phyloP scores from a whole-genome alignment of 371 early-diverging fungal species.

The Lichtheimia hyalospora region DNA sequence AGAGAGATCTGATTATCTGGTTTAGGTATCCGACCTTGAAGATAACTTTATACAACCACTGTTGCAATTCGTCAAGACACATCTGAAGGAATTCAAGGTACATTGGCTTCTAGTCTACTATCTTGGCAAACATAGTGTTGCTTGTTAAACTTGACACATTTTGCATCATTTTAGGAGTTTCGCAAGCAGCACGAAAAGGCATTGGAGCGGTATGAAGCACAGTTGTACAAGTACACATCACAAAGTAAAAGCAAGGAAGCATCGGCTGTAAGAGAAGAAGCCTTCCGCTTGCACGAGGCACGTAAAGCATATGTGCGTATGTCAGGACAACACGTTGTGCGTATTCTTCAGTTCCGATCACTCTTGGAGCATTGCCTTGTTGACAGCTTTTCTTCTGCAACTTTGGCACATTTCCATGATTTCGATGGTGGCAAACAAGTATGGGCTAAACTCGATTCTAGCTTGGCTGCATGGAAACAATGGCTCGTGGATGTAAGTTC shows the following conservation, averaged over 20 bases:
- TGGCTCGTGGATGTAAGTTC: slow-evolving; percentile 42
- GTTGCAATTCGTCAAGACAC: slow-evolving; percentile 59
- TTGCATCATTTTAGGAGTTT: slow-evolving; percentile 32
- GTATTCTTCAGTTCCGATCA: slow-evolving; percentile 43
- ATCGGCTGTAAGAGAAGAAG: slow-evolving; percentile 68
- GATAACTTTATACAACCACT: slow-evolving; percentile 64
- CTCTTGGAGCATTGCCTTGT: slow-evolving; percentile 41
- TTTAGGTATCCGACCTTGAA: slow-evolving; percentile 56
- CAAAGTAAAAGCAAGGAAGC: slow-evolving; percentile 69
- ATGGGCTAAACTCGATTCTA: slow-evolving; percentile 36
- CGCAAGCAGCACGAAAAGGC: slow-evolving; percentile 59
- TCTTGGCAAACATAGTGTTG: too few relatives aligned
- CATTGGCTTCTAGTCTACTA: too few relatives aligned
- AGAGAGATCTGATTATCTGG: neutral
- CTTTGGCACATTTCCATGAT: slow-evolving; percentile 37
- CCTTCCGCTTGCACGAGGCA: slow-evolving; percentile 64
- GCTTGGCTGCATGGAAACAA: slow-evolving; percentile 38
- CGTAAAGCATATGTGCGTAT: slow-evolving; percentile 65
- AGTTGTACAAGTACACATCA: slow-evolving; percentile 55
- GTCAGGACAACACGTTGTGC: slow-evolving; percentile 46
- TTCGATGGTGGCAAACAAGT: slow-evolving; percentile 34
- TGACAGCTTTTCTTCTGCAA: slow-evolving; percentile 37
- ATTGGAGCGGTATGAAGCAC: slow-evolving; percentile 66
- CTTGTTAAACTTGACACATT: too few relatives aligned
- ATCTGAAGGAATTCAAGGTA: slow-evolving; percentile 38